Conservation (phyloP, 164 flowering plant genomes). For the Kingdonia uniflora region DNA sequence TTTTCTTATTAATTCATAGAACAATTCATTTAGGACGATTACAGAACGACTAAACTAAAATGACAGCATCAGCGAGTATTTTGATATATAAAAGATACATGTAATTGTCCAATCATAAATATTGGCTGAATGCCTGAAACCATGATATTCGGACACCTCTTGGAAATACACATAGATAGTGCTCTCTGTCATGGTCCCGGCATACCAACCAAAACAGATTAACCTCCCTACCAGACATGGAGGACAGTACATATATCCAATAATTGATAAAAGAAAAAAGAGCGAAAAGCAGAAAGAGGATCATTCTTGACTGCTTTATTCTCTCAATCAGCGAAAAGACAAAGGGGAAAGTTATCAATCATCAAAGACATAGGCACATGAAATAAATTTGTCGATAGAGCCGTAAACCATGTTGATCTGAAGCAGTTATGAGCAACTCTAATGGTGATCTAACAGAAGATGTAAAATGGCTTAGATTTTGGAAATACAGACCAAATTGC, state of each 20-base stretch:
- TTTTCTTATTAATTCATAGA: too few relatives aligned
- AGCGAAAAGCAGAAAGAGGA: slow-evolving; percentile 2
- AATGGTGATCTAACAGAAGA: not conserved
- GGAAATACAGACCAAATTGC: too few relatives aligned
- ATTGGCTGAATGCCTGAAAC: too few relatives aligned
- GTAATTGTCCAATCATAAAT: too few relatives aligned
- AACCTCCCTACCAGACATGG: slow-evolving; percentile 2
- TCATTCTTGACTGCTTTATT: not conserved
- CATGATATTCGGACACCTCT: too few relatives aligned
- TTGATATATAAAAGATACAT: too few relatives aligned
- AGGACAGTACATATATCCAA: slow-evolving; percentile 4
- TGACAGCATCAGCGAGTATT: too few relatives aligned
- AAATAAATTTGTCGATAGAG: not conserved
- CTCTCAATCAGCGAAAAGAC: slow-evolving; percentile 1
- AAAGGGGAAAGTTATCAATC: slow-evolving; percentile 5
- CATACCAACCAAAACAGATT: not conserved
- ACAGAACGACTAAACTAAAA: too few relatives aligned
- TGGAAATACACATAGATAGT: not conserved
- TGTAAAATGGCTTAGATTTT: too few relatives aligned
- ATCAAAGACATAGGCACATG: slow-evolving; percentile 10
- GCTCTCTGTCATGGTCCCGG: not conserved
- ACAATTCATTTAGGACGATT: too few relatives aligned
- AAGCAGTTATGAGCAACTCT: not conserved
- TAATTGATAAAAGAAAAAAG: slow-evolving; percentile 1
- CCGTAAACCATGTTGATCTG: not conserved